Evolutionary conservation across 2,329 filamentous ascomycete genomes (phyloP).

Genomic region (Aspergillus ochraceus): DNA sequence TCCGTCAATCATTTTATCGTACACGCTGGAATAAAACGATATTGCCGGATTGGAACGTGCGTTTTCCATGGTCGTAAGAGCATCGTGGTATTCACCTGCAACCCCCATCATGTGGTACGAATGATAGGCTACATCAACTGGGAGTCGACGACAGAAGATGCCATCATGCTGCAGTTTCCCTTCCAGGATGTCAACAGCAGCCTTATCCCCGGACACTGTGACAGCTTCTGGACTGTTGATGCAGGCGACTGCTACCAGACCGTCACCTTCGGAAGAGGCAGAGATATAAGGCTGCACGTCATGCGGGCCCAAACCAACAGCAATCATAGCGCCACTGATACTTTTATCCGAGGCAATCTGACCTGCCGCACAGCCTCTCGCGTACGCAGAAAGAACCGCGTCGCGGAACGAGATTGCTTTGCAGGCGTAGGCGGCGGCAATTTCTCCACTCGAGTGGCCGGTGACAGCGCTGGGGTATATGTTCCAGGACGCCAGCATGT

Average conservation of each 20-base stretch:
- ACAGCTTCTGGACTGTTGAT: slow-evolving; percentile 39
- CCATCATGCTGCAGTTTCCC: slow-evolving; percentile 14
- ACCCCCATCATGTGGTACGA: slow-evolving; percentile 24
- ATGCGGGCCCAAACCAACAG: slow-evolving; percentile 16
- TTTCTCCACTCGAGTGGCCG: slow-evolving; percentile 35
- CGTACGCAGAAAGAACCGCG: slow-evolving; percentile 8
- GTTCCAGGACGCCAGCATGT: slow-evolving; percentile 26
- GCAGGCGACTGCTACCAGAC: slow-evolving; percentile 31
- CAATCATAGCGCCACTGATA: slow-evolving; percentile 20
- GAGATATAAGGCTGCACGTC: slow-evolving; percentile 1
- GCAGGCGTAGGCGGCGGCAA: slow-evolving; percentile 23
- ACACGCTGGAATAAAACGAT: background rate
- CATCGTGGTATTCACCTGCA: background rate
- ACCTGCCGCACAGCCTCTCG: background rate
- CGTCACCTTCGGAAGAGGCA: background rate
- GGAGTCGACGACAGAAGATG: slow-evolving; percentile 21
- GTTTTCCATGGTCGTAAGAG: background rate
- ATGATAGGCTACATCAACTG: slow-evolving; percentile 27
- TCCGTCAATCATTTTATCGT: background rate
- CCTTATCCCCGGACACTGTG: slow-evolving; percentile 37
- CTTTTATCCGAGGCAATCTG: background rate
- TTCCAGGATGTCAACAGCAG: slow-evolving; percentile 21
- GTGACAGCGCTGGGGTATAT: slow-evolving; percentile 25
- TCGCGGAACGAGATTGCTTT: background rate
- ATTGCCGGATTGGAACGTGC: background rate